Percentiles rank a stretch among this genome's conserved stretches.
Conservation (phyloP, 1,284 basidiomycete genomes). For the Vanrija humicola region DNA sequence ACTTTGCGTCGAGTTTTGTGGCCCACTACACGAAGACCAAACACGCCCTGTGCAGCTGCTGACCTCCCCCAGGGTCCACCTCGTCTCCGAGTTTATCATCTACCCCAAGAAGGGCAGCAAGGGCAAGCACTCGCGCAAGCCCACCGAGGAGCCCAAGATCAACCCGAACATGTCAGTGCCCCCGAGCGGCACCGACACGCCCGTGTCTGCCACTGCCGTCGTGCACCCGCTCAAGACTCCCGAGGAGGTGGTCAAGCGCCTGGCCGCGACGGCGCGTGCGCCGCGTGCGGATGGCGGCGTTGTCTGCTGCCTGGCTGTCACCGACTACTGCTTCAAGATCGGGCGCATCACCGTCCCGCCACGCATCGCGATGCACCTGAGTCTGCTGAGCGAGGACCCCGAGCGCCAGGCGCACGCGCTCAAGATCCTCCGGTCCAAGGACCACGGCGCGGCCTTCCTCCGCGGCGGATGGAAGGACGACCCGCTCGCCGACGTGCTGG, state of each 20-base stretch:
- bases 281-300: constrained; percentile 49
- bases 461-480: constrained; percentile 44
- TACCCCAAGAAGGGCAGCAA: constrained; percentile 51
- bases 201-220: background rate
- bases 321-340: constrained; percentile 68
- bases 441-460: constrained; percentile 36
- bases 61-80: constrained; percentile 55
- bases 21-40: background rate
- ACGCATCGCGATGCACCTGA: constrained; percentile 30
- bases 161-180: constrained; percentile 10
- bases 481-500: constrained; percentile 26
- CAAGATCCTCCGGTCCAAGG: constrained; percentile 29
- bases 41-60: constrained; percentile 1
- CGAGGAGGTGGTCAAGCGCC: constrained; percentile 6
- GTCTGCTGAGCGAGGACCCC: constrained; percentile 20
- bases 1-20: background rate
- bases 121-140: constrained; percentile 17
- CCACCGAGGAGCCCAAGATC: constrained; percentile 8
- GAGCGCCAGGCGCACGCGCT: constrained; percentile 20
- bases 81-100: constrained; percentile 63
- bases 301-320: constrained; percentile 65
- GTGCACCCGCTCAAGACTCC: background rate
- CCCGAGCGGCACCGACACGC: constrained; percentile 12
- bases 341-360: constrained; percentile 74
- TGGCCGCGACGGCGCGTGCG: constrained; percentile 12